Percentiles rank a stretch among this genome's conserved stretches.
Evolutionary conservation across 768 basidiomycete genomes (phyloP).

Genomic region (Amanita molliuscula): DNA sequence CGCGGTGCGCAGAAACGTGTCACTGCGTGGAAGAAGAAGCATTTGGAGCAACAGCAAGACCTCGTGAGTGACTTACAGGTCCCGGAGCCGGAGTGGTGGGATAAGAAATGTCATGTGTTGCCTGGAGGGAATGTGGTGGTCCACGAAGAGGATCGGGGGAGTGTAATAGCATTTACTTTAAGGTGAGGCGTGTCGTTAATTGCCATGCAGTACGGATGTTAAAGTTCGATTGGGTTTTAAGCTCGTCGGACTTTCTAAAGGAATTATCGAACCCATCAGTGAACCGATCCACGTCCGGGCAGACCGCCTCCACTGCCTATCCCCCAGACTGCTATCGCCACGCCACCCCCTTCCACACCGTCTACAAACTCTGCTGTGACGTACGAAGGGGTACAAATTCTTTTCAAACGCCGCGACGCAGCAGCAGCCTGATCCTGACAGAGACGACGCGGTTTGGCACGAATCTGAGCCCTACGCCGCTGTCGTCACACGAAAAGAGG

Average conservation of each 20-base stretch:
- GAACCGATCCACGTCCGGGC: constrained; percentile 14
- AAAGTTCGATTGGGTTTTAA: constrained; percentile 16
- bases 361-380: constrained; percentile 19
- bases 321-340: constrained; percentile 8
- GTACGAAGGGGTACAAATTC: constrained; percentile 36
- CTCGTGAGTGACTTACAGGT: constrained; percentile 18
- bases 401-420: constrained; percentile 25
- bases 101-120: constrained; percentile 44
- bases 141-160: constrained; percentile 66
- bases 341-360: constrained; percentile 14
- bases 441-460: constrained; percentile 46
- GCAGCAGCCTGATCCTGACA: constrained; percentile 47
- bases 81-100: constrained; percentile 62
- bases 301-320: neutral
- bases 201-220: too few species aligned
- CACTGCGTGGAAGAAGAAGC: constrained; percentile 56
- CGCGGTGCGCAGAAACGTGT: constrained; percentile 45
- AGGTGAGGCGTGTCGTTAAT: constrained; percentile 29
- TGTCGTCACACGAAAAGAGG: constrained; percentile 51
- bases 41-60: constrained; percentile 23
- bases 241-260: constrained; percentile 48
- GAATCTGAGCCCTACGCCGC: constrained; percentile 53
- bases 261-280: constrained; percentile 32
- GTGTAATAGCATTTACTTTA: constrained; percentile 68
- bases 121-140: constrained; percentile 62